A percentile compares a stretch with the other conserved stretches of the same genome.
phyloP scores from a whole-genome alignment of 2,329 filamentous ascomycete genomes.

The Claviceps fusiformis region DNA sequence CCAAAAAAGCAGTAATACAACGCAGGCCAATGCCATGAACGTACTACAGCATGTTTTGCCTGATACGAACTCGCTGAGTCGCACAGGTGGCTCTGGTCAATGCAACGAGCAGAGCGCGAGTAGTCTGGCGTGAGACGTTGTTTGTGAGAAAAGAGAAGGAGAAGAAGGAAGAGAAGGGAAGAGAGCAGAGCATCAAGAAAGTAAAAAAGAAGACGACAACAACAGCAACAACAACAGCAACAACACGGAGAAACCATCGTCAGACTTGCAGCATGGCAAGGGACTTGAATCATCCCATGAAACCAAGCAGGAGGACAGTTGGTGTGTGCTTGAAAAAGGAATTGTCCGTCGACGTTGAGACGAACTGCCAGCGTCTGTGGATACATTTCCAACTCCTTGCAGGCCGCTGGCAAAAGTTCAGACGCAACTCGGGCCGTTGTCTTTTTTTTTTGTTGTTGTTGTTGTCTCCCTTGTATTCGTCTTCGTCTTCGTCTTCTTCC shows the following conservation, averaged over 20 bases:
- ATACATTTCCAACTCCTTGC: not conserved
- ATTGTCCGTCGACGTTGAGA: not conserved
- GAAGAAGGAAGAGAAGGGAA: not conserved
- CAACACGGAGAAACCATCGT: not conserved
- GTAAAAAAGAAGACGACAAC: not conserved
- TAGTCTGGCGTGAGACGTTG: not conserved
- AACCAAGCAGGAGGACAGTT: not conserved
- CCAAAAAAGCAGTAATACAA: too few species aligned
- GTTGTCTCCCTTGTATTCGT: not conserved
- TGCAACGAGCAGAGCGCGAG: not conserved
- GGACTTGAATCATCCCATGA: not conserved
- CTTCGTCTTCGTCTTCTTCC: not conserved
- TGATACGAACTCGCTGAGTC: not conserved
- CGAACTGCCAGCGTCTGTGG: not conserved
- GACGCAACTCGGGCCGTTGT: not conserved
- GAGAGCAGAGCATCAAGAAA: not conserved
- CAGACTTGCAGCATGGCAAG: not conserved
- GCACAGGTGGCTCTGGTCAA: not conserved
- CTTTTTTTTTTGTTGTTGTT: not conserved
- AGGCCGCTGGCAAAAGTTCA: not conserved
- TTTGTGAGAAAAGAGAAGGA: not conserved
- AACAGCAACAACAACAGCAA: not conserved
- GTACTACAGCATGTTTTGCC: not conserved
- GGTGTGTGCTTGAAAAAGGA: not conserved
- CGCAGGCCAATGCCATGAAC: not conserved